Conservation (phyloP, 2,329 filamentous ascomycete species). For the Boeremia exigua region DNA sequence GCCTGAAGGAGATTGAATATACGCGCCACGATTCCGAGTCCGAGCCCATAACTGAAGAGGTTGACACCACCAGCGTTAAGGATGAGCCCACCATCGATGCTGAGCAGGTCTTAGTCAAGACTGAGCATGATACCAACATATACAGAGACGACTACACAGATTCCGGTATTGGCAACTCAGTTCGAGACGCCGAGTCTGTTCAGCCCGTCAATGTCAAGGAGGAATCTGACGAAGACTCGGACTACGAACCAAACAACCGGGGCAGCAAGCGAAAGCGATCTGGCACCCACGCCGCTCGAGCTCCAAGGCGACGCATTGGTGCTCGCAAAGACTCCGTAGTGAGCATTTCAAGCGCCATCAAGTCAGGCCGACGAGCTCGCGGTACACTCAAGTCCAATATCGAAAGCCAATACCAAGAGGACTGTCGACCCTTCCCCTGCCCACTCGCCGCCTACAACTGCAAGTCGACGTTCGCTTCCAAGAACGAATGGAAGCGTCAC, state of each 20-base stretch:
- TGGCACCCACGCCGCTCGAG: constrained; percentile 32
- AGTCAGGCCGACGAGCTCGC: constrained; percentile 29
- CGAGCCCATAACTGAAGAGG: constrained; percentile 35
- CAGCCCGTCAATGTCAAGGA: constrained; percentile 39
- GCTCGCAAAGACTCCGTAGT: constrained; percentile 30
- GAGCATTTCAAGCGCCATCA: constrained; percentile 16
- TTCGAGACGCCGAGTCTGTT: constrained; percentile 46
- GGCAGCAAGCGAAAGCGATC: constrained; percentile 34
- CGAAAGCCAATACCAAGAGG: constrained; percentile 21
- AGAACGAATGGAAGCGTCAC: constrained; percentile 97
- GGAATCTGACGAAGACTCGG: constrained; percentile 43
- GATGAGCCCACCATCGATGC: constrained; percentile 23
- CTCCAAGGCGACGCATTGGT: constrained; percentile 26
- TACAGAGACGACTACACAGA: constrained; percentile 31
- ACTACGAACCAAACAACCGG: constrained; percentile 39
- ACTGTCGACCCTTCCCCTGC: constrained; percentile 70
- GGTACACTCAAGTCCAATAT: constrained; percentile 14
- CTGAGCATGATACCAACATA: constrained; percentile 18
- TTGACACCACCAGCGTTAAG: constrained; percentile 30
- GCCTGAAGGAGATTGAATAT: constrained; percentile 43
- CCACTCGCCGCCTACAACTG: constrained; percentile 82
- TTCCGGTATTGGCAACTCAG: constrained; percentile 35
- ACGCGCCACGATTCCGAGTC: constrained; percentile 34
- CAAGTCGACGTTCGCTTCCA: constrained; percentile 72
- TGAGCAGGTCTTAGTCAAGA: constrained; percentile 23